Conservation (phyloP, 768 basidiomycete species). For the Boletus eberwhitei region DNA sequence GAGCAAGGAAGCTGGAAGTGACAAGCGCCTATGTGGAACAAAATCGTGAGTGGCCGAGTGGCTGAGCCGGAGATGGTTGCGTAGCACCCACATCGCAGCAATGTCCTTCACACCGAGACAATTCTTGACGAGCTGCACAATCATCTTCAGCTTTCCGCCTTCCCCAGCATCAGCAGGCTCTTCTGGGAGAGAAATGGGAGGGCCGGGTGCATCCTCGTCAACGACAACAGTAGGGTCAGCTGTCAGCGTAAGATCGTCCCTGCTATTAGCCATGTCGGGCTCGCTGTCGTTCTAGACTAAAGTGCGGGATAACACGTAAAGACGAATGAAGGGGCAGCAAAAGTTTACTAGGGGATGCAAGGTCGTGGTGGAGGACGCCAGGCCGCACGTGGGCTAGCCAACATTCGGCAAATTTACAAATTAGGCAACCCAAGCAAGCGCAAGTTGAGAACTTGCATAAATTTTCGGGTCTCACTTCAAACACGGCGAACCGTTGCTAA, state of each 20-base stretch:
- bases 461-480: neutral
- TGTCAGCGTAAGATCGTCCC: conserved; percentile 8
- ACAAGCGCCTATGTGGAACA: conserved; percentile 65
- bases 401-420: conserved; percentile 12
- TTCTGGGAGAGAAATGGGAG: conserved; percentile 68
- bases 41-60: conserved; percentile 15
- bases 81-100: conserved; percentile 73
- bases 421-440: conserved; percentile 5
- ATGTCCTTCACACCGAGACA: conserved; percentile 94
- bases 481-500: neutral
- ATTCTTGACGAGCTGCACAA: conserved; percentile 86
- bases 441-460: neutral
- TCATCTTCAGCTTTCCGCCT: conserved; percentile 92
- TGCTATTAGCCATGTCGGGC: conserved; percentile 20
- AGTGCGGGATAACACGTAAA: neutral
- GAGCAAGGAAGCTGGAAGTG: conserved; percentile 86
- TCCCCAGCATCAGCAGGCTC: conserved; percentile 73
- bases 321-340: conserved; percentile 1
- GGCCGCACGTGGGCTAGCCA: conserved; percentile 23
- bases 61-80: neutral
- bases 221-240: conserved; percentile 6
- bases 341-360: neutral
- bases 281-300: neutral
- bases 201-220: conserved; percentile 52
- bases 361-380: conserved; percentile 9